Percentiles rank a stretch among this genome's conserved stretches.
phyloP scores from a whole-genome alignment of 2,329 filamentous ascomycete species.

The Phoma sp. region DNA sequence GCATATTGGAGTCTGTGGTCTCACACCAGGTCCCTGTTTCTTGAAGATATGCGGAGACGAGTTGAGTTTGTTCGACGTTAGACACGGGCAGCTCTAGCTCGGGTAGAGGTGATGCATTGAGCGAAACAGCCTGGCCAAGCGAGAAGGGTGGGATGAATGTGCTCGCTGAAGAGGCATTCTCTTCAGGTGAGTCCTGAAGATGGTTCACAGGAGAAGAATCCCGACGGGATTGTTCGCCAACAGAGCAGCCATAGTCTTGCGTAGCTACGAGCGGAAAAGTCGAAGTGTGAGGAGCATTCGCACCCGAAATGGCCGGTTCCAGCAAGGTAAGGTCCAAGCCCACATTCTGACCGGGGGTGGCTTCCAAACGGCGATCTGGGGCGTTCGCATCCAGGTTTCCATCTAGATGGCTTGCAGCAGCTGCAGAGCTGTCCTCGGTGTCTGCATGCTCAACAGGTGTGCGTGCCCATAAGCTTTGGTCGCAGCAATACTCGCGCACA shows the following conservation, averaged over 20 bases:
- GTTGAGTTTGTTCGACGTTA: background rate
- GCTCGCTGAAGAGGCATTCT: background rate
- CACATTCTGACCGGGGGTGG: too few relatives aligned
- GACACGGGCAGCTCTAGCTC: background rate
- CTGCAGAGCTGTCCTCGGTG: background rate
- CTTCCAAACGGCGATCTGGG: background rate
- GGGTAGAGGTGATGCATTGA: background rate
- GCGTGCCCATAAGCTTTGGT: background rate
- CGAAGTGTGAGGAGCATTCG: background rate
- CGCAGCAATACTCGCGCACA: constrained; percentile 2
- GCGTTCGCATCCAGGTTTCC: background rate
- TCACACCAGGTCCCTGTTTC: constrained; percentile 9
- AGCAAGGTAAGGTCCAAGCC: background rate
- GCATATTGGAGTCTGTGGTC: background rate
- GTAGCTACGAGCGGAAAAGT: background rate
- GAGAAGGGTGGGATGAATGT: background rate
- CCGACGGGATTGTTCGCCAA: background rate
- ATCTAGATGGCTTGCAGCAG: background rate
- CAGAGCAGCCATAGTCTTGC: too few relatives aligned
- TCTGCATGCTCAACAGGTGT: background rate
- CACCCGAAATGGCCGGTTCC: background rate
- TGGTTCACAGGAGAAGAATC: too few relatives aligned
- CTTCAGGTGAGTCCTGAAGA: too few relatives aligned
- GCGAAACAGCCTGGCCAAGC: background rate
- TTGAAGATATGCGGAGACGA: background rate